Conservation (phyloP, 768 basidiomycete genomes). For the Clavulina sp. region DNA sequence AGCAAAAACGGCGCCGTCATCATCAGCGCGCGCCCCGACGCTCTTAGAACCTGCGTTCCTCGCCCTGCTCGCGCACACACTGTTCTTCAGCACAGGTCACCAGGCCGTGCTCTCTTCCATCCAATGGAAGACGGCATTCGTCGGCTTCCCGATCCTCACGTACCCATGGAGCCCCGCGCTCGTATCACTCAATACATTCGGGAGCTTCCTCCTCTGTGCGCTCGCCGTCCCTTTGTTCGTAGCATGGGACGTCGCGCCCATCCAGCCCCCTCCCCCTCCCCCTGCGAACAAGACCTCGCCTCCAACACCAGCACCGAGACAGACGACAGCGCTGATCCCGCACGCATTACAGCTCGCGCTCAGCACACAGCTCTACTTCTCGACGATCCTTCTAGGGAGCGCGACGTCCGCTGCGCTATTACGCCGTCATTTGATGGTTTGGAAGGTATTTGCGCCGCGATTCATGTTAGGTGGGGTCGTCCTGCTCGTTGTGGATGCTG, state of each 20-base stretch:
- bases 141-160: conserved; percentile 45
- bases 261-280: too few species aligned
- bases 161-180: conserved; percentile 63
- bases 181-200: conserved; percentile 60
- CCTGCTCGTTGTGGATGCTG: conserved; percentile 54
- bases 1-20: background rate
- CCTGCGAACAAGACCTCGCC: conserved; percentile 9
- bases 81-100: conserved; percentile 83
- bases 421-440: conserved; percentile 85
- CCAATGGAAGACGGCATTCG: conserved; percentile 91
- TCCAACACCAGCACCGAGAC: too few species aligned
- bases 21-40: conserved; percentile 18
- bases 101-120: conserved; percentile 76
- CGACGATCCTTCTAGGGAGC: conserved; percentile 43
- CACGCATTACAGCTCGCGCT: conserved; percentile 26
- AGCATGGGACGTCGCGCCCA: conserved; percentile 69
- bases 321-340: conserved; percentile 16
- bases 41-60: conserved; percentile 60
- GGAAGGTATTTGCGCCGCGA: conserved; percentile 96
- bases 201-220: conserved; percentile 48
- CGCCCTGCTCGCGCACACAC: conserved; percentile 54
- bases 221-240: conserved; percentile 54
- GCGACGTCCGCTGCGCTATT: conserved; percentile 58
- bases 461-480: conserved; percentile 65
- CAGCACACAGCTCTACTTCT: conserved; percentile 54